A percentile compares a stretch with the other conserved stretches of the same genome.
Evolutionary conservation across 139 green algal species (phyloP).

Genomic region (Tetraselmis striata): DNA sequence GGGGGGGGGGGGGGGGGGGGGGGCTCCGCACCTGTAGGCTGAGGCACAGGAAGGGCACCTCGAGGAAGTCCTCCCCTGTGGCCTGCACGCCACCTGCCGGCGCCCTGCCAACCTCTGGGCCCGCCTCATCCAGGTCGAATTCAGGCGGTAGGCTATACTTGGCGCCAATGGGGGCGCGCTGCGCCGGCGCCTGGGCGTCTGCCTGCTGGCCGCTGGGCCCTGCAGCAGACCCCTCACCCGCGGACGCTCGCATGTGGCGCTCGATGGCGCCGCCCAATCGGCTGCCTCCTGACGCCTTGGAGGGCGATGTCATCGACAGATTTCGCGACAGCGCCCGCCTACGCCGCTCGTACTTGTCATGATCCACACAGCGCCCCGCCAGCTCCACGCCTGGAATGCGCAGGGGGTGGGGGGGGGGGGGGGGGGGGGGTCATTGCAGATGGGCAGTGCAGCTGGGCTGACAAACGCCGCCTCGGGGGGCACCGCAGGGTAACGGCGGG

Average conservation of each 20-base stretch:
- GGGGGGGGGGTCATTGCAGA: no score
- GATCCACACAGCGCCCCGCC: not conserved
- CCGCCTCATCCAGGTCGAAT: not conserved
- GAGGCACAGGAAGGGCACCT: not conserved
- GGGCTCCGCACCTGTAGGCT: not conserved
- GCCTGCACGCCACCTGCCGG: no score
- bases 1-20: no score
- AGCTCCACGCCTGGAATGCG: not conserved
- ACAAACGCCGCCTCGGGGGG: no score
- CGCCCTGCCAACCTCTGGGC: no score
- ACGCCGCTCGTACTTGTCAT: not conserved
- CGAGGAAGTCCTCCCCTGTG: not conserved
- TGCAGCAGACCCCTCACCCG: not conserved
- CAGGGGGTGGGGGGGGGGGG: no score
- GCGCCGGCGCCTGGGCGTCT: not conserved
- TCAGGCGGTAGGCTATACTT: not conserved
- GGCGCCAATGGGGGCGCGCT: not conserved
- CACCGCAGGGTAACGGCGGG: no score
- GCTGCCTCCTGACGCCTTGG: not conserved
- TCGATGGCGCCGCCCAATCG: not conserved
- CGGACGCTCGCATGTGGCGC: not conserved
- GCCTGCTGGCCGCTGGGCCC: not conserved
- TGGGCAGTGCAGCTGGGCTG: no score
- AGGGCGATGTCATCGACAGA: not conserved
- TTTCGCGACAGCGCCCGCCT: not conserved